phyloP scores from a whole-genome alignment of 805 yeast genomes.

The Metschnikowia gruessii region DNA sequence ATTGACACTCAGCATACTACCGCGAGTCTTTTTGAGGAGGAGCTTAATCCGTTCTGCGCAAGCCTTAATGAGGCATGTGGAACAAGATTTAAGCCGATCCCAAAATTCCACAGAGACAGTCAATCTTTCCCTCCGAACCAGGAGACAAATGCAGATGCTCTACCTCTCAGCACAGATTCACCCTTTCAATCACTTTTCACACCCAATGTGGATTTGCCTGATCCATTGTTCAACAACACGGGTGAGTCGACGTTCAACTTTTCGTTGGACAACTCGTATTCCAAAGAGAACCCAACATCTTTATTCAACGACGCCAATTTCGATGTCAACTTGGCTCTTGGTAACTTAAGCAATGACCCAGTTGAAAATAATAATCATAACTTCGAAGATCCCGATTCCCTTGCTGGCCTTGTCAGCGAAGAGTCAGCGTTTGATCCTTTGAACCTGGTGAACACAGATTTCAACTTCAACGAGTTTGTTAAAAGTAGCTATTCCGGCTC shows the following conservation, averaged over 20 bases:
- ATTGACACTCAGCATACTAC: slow-evolving; percentile 19
- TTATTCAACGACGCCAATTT: slow-evolving; percentile 48
- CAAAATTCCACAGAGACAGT: slow-evolving; percentile 36
- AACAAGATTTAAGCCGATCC: slow-evolving; percentile 63
- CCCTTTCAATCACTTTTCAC: slow-evolving; percentile 17
- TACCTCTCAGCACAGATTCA: slow-evolving; percentile 10
- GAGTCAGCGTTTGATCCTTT: slow-evolving; percentile 58
- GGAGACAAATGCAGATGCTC: slow-evolving; percentile 3
- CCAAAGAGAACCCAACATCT: slow-evolving; percentile 41
- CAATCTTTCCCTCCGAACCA: slow-evolving; percentile 8
- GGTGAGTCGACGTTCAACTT: slow-evolving; percentile 11
- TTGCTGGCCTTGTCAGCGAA: slow-evolving; percentile 48
- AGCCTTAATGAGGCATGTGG: slow-evolving; percentile 83
- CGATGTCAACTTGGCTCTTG: slow-evolving; percentile 55
- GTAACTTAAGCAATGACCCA: slow-evolving; percentile 18
- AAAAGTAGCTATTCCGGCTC: slow-evolving; percentile 32
- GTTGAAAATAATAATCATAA: slow-evolving; percentile 14
- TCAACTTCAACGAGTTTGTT: slow-evolving; percentile 39
- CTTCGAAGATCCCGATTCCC: slow-evolving; percentile 32
- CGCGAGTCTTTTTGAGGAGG: slow-evolving; percentile 53
- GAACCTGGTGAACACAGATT: slow-evolving; percentile 26
- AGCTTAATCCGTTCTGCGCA: slow-evolving; percentile 71
- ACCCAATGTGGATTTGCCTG: slow-evolving; percentile 19
- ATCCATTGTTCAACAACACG: slow-evolving; percentile 19
- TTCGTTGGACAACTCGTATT: slow-evolving; percentile 5